phyloP scores from a whole-genome alignment of 2,329 filamentous ascomycete genomes.

The Fusarium nygamai region DNA sequence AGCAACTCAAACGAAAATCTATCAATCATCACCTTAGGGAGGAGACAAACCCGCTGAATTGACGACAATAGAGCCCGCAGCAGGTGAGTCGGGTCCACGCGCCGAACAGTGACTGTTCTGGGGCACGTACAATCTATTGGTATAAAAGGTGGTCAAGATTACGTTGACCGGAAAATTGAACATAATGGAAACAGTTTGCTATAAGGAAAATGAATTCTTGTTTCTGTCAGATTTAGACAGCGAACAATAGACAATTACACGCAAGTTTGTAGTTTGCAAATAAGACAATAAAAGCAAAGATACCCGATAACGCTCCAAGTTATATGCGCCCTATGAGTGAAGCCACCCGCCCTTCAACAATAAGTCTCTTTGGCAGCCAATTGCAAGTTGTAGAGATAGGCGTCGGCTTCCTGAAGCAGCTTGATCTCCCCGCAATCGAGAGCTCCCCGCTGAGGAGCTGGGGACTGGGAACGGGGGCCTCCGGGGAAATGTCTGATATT shows the following conservation, averaged over 20 bases:
- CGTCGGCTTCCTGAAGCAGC: conserved; percentile 13
- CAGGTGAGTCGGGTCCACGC: background rate
- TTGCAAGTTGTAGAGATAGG: conserved; percentile 11
- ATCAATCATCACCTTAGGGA: background rate
- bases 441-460: conserved; percentile 17
- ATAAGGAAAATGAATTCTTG: conserved; percentile 6
- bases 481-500: conserved; percentile 1
- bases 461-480: background rate
- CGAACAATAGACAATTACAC: conserved; percentile 30
- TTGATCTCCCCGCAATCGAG: conserved; percentile 33
- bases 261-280: conserved; percentile 36
- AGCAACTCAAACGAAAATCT: background rate
- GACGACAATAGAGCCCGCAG: background rate
- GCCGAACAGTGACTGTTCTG: background rate
- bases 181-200: conserved; percentile 16
- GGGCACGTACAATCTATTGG: conserved; percentile 1
- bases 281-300: conserved; percentile 35
- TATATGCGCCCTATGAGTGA: conserved; percentile 18
- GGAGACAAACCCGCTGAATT: background rate
- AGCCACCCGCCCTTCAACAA: conserved; percentile 14
- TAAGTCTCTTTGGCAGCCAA: conserved; percentile 1
- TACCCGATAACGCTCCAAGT: conserved; percentile 27
- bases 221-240: conserved; percentile 21
- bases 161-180: conserved; percentile 3
- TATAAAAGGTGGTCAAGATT: conserved; percentile 3